Conservation (phyloP, 805 yeast genomes). For the Hanseniaspora taiwanica region DNA sequence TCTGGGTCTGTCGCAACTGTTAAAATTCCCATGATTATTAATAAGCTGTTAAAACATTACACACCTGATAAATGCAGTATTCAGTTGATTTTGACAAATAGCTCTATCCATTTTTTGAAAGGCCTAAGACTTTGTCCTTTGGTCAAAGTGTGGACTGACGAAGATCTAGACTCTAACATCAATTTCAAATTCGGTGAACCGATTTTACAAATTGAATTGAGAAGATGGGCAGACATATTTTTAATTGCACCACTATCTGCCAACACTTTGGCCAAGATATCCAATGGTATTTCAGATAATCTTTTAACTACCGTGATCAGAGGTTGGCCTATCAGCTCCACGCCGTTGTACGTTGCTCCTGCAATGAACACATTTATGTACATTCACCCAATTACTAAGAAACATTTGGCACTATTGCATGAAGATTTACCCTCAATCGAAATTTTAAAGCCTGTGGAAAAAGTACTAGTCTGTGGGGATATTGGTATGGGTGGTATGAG, state of each 20-base stretch:
- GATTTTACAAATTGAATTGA: conserved; percentile 64
- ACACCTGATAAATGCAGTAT: conserved; percentile 63
- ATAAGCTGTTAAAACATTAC: conserved; percentile 68
- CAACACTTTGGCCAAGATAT: conserved; percentile 60
- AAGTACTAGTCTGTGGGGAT: conserved; percentile 69
- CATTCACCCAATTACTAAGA: conserved; percentile 64
- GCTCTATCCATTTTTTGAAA: conserved; percentile 57
- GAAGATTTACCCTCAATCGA: conserved; percentile 70
- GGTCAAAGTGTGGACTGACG: conserved; percentile 76
- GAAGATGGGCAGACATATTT: conserved; percentile 93
- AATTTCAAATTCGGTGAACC: conserved; percentile 47
- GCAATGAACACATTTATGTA: conserved; percentile 83
- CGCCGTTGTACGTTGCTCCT: conserved; percentile 63
- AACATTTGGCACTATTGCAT: conserved; percentile 45
- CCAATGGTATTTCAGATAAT: conserved; percentile 69
- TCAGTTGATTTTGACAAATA: conserved; percentile 70
- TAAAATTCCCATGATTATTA: conserved; percentile 81
- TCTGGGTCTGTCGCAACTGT: conserved; percentile 97
- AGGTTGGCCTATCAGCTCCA: conserved; percentile 61
- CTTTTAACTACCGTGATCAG: conserved; percentile 59
- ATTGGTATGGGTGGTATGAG: conserved; percentile 91
- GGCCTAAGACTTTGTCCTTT: conserved; percentile 55
- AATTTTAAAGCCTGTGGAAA: conserved; percentile 66
- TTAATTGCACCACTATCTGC: conserved; percentile 92
- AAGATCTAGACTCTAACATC: conserved; percentile 52